A percentile compares a stretch with the other conserved stretches of the same genome.
Evolutionary conservation across 106 monocot species (phyloP).

Genomic region (Amphibolis antarctica): DNA sequence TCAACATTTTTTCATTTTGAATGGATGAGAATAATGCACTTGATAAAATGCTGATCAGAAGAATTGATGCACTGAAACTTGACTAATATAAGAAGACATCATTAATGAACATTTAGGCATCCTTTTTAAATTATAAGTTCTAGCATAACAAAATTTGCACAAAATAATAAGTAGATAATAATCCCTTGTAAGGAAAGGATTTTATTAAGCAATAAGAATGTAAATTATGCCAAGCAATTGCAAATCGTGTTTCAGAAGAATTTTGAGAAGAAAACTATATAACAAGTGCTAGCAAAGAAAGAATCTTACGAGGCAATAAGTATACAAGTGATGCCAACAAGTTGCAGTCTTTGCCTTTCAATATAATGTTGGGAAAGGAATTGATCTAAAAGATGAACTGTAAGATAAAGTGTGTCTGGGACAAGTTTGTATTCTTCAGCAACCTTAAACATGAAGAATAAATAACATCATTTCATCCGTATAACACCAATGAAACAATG

Average conservation of each 20-base stretch:
- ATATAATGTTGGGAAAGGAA: conserved; percentile 65
- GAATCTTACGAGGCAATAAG: conserved; percentile 65
- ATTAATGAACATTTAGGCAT: too few relatives aligned
- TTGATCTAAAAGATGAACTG: conserved; percentile 57
- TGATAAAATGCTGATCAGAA: too few relatives aligned
- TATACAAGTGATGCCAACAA: conserved; percentile 77
- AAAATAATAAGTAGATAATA: not conserved
- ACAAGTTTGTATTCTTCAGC: conserved; percentile 85
- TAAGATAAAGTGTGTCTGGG: conserved; percentile 85
- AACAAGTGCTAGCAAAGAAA: not conserved
- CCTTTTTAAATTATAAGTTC: too few relatives aligned
- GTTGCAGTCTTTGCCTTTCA: conserved; percentile 61
- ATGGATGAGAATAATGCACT: too few relatives aligned
- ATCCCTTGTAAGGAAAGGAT: not conserved
- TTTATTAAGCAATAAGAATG: conserved; percentile 86
- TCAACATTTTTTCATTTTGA: too few relatives aligned
- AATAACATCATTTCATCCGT: not conserved
- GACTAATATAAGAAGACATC: too few relatives aligned
- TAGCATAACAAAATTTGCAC: too few relatives aligned
- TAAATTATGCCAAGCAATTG: conserved; percentile 72
- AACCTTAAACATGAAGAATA: conserved; percentile 41
- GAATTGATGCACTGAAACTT: too few relatives aligned
- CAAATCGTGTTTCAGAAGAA: conserved; percentile 55
- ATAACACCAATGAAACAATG: too few relatives aligned
- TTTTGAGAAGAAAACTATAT: conserved; percentile 59